Conservation (phyloP, 495 filamentous ascomycete species). For the Penicillium nucicola region DNA sequence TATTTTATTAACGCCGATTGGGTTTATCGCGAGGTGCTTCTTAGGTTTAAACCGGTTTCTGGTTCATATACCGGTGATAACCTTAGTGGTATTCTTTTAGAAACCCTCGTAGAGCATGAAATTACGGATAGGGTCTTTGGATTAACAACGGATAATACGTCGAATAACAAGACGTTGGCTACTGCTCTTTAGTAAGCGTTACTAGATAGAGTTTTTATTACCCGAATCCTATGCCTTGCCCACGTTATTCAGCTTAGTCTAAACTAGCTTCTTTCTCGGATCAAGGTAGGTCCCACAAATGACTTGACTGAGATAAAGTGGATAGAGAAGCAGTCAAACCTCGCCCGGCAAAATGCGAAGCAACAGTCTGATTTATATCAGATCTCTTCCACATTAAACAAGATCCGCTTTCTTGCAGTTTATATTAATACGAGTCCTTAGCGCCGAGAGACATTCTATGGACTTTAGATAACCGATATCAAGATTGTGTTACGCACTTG, state of each 20-base stretch:
- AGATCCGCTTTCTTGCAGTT: no score
- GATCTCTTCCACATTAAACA: no score
- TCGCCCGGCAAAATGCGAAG: no score
- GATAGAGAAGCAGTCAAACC: no score
- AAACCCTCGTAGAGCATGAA: neutral
- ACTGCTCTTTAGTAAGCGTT: constrained; percentile 5
- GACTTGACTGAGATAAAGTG: no score
- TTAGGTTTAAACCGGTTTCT: neutral
- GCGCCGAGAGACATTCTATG: no score
- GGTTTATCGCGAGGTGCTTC: neutral
- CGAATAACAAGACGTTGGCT: constrained; percentile 11
- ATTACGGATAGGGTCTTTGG: neutral
- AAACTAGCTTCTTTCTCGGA: constrained; percentile 10
- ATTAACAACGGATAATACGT: constrained; percentile 5
- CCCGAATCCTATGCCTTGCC: constrained; percentile 7
- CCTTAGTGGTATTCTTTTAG: neutral
- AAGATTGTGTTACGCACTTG: no score
- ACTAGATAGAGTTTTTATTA: constrained; percentile 5
- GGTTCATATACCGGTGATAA: neutral
- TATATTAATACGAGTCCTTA: no score
- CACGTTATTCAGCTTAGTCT: constrained; percentile 13
- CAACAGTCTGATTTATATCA: no score
- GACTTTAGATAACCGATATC: no score
- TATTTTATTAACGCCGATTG: neutral
- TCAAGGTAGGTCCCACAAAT: neutral